Conservation (phyloP, 2,329 filamentous ascomycete species). For the Phaeophleospora eucalypticola region DNA sequence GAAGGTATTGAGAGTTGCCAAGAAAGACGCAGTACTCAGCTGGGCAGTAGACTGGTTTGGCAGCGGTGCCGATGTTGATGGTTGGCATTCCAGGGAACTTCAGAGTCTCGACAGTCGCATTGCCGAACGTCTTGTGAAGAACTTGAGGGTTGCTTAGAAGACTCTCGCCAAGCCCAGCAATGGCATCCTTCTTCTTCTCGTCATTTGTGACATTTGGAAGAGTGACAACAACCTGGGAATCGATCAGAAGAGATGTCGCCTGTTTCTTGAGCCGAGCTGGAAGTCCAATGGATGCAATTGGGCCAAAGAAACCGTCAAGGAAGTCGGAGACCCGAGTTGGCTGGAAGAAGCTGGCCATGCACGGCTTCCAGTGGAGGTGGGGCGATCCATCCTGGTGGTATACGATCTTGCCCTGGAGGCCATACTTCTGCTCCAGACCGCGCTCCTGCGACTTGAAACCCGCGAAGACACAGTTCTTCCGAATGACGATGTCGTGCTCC, state of each 20-base stretch:
- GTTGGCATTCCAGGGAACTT: background rate
- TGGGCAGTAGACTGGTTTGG: background rate
- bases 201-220: too few relatives aligned
- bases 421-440: background rate
- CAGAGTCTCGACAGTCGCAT: background rate
- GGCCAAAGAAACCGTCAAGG: background rate
- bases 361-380: background rate
- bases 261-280: background rate
- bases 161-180: background rate
- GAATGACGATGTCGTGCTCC: background rate
- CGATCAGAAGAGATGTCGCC: background rate
- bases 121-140: background rate
- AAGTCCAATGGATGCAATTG: background rate
- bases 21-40: background rate
- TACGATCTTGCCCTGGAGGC: background rate
- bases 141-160: background rate
- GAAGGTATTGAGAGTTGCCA: background rate
- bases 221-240: background rate
- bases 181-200: background rate
- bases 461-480: background rate
- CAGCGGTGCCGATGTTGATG: background rate
- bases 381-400: background rate
- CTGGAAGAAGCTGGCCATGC: background rate
- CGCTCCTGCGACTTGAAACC: background rate
- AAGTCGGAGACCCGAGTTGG: background rate